Base-by-base conservation (phyloP, 2,329 filamentous ascomycete species). In the Phialocephala sp. region DNA sequence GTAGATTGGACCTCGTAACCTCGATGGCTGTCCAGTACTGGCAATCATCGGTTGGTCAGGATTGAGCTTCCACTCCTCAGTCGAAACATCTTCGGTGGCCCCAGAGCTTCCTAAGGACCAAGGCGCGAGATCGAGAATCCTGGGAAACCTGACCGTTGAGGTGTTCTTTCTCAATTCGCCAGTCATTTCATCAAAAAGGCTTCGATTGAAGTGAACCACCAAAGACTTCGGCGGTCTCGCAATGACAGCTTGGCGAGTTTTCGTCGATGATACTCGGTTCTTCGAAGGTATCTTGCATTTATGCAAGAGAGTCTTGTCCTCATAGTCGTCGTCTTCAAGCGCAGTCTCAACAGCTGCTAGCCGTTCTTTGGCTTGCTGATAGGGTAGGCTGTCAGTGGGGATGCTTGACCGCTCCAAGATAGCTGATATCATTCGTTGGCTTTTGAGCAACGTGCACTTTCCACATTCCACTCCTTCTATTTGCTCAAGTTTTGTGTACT, bases 401-500 rank as follows among this genome's bases (percentile, higher is more conserved):
- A 77, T 75, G 39, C 76, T 76, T 50, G 79, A 75, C 65, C 77
- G 78, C 22, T 82, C 77, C 1, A 85, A 71, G 0, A 89, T 73
- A 9, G 79, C 80, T 0, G 77, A 79, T 57, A 89, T 76, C 0
- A 86, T 76, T 9, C 77, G 76, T 64, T 83, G 80, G 20, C 80
- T 79, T 63, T 85, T 85, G 9, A 94, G 78, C 1, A 97, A 84
- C 0, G 94, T 97, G 78, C 95, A 99, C 73, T 94, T 96, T 18
- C 89, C 87, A 77, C 95, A 99, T 74, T 97, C 91, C 1, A 98
- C 94, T 0, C 92, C 93, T 71, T 93, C 89, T 64, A 99, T 97
- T 1, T 86, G 83, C 76, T 98, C 95, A 9, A 97, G 83, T 14
- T 88, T 86, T 35, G 92, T 95, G 76, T 94, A 97, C 24, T 93